Percentiles rank a stretch among this genome's conserved stretches.
Conservation (phyloP, 2,329 filamentous ascomycete species). For the Aspergillus ustus region DNA sequence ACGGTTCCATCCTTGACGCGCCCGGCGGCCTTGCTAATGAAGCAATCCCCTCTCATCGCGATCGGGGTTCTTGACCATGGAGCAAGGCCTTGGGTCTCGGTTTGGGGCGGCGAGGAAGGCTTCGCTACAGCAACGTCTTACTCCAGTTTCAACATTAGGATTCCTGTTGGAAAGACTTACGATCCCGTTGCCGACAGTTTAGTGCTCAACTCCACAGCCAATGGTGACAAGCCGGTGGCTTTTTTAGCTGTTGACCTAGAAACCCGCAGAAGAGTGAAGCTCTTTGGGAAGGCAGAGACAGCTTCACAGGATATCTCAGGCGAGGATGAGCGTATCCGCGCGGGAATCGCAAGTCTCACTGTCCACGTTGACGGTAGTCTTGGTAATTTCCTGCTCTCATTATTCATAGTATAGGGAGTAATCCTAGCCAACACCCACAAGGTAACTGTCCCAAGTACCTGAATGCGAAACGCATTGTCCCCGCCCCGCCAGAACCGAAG, state of each 20-base stretch:
- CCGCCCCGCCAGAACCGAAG: constrained; percentile 58
- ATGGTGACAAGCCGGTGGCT: constrained; percentile 57
- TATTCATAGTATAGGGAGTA: background rate
- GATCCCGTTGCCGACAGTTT: constrained; percentile 74
- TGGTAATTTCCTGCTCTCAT: constrained; percentile 41
- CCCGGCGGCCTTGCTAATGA: constrained; percentile 64
- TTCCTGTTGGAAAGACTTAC: constrained; percentile 61
- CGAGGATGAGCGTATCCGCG: constrained; percentile 24
- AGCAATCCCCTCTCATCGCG: constrained; percentile 69
- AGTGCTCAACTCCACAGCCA: constrained; percentile 52
- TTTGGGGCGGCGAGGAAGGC: constrained; percentile 76
- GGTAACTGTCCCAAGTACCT: constrained; percentile 89
- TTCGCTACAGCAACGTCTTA: constrained; percentile 68
- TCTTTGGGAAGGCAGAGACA: constrained; percentile 71
- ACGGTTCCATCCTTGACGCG: constrained; percentile 67
- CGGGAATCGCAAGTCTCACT: constrained; percentile 59
- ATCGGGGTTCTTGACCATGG: constrained; percentile 71
- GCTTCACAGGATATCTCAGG: constrained; percentile 54
- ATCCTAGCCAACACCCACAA: constrained; percentile 15
- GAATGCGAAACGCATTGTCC: constrained; percentile 70
- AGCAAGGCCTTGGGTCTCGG: constrained; percentile 72
- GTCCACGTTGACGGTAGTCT: constrained; percentile 73
- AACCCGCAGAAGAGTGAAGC: constrained; percentile 72
- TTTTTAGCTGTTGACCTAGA: constrained; percentile 68
- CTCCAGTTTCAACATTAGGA: constrained; percentile 67